Base-by-base conservation (phyloP, 305 asterid species). In the Fraxinus baroniana region DNA sequence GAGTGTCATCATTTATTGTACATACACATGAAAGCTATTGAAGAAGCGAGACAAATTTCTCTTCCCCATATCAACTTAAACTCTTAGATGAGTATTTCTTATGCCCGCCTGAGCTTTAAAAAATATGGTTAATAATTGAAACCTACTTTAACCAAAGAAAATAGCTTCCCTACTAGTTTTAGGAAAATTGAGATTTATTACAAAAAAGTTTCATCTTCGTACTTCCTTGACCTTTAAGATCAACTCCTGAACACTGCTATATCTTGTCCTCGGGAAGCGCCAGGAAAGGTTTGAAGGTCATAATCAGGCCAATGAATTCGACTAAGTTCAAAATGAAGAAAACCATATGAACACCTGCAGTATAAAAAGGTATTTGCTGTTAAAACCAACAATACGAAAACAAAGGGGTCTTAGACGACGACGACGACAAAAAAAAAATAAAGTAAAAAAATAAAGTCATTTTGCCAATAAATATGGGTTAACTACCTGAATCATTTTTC, bases 331-430 rank as follows among this genome's bases (percentile, higher is more conserved):
- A 79, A 73, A 80, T 33, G 81, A 90, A 90, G 88, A 90, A 90
- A 74, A 90, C 93, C 73, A 90, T 71, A 84, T 90, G 90, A 74
- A 84, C 90, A 28, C 93, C 94, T 91, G 91, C 89, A 87, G 71
- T 66, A 75, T 20, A 41, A 78, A 37, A 76, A 78, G 28, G 35
- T 20, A 52, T 32, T 28, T 26, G 76, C 52, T 73, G 77, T 71
- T 46, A 86, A 68, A 60, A 41, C 77, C 74, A 64, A 26, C 36
- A 44, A 37, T 74, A 66, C 75, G 20, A 68, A 17, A 78, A 12
- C 26, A 15, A 26, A 26, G 33, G 32, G 28, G 41, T 39, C 64
- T 3, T 9, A 75, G 71, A 76, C 79, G 0, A 13, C 9, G 66
- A 62, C 32, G 12, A 7, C 37, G 5, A 35, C 0, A 35, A 35